Conservation (phyloP, 371 early-diverging fungal genomes). For the Mortierella sp. region DNA sequence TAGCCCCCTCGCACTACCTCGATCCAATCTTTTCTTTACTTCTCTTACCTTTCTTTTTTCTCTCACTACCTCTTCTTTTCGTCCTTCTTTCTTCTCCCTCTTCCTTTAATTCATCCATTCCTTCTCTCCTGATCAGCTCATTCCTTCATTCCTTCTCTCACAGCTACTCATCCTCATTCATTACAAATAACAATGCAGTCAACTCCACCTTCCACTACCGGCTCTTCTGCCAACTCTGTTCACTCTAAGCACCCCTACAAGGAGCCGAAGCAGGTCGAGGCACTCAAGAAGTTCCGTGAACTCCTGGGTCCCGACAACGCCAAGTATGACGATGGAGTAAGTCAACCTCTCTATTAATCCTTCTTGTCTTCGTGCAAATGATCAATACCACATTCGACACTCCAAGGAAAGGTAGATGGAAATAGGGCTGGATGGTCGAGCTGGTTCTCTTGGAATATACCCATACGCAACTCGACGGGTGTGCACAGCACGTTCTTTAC, state of each 20-base stretch:
- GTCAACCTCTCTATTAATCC: not conserved
- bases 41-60: not conserved
- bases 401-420: not conserved
- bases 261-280: constrained; percentile 55
- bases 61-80: not conserved
- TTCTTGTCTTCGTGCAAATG: not conserved
- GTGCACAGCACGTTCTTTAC: not conserved
- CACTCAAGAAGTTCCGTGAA: constrained; percentile 49
- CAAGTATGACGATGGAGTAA: constrained; percentile 59
- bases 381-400: not conserved
- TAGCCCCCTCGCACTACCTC: no score
- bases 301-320: constrained; percentile 54
- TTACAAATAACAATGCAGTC: constrained; percentile 6
- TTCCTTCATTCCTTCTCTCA: not conserved
- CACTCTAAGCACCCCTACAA: constrained; percentile 49
- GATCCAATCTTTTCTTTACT: not conserved
- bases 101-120: not conserved
- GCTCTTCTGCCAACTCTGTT: constrained; percentile 21
- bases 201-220: constrained; percentile 8
- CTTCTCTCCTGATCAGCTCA: not conserved
- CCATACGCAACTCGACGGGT: not conserved
- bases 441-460: not conserved
- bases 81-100: not conserved
- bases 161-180: not conserved
- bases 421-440: not conserved